These are phyloP conservation scores for Monotropa hypopitys DNA, from an alignment of 179 eudicot genomes.

Conservation along the genomic window DNA sequence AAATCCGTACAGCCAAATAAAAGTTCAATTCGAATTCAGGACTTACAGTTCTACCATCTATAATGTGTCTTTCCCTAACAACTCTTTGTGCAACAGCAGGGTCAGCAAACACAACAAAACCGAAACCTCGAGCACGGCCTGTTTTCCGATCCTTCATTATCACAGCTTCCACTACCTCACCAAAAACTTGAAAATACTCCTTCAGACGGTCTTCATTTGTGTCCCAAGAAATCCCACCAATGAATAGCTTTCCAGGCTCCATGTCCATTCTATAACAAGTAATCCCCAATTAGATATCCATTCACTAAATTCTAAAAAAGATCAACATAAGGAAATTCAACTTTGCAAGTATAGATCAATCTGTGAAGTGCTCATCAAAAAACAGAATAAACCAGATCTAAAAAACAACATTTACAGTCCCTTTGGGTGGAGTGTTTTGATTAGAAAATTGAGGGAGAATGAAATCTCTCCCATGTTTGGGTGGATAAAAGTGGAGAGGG, in stretches of 20 bases:
- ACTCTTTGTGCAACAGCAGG: constrained; percentile 51
- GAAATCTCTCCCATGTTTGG: too few relatives aligned
- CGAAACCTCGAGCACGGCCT: constrained; percentile 72
- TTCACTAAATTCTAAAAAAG: neutral
- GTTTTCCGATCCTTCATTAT: constrained; percentile 67
- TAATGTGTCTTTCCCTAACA: constrained; percentile 49
- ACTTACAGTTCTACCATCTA: constrained; percentile 73
- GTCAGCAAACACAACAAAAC: constrained; percentile 58
- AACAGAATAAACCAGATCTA: neutral
- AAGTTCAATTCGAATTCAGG: neutral
- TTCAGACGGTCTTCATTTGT: constrained; percentile 52
- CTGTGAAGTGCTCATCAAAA: neutral
- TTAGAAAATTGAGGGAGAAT: too few relatives aligned
- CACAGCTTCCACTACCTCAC: constrained; percentile 54
- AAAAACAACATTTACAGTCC: neutral
- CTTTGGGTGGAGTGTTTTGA: too few relatives aligned
- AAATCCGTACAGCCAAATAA: neutral
- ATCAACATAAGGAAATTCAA: neutral
- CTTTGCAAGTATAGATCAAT: neutral
- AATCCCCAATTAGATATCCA: constrained; percentile 1
- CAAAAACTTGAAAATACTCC: constrained; percentile 51
- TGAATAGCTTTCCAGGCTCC: constrained; percentile 56
- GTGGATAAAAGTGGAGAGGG: too few relatives aligned
- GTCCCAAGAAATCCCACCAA: constrained; percentile 82
- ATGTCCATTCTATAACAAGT: constrained; percentile 31